These are phyloP conservation scores for Solanum clarkiae DNA, from an alignment of 257 asterid genomes.

Conservation along the genomic window DNA sequence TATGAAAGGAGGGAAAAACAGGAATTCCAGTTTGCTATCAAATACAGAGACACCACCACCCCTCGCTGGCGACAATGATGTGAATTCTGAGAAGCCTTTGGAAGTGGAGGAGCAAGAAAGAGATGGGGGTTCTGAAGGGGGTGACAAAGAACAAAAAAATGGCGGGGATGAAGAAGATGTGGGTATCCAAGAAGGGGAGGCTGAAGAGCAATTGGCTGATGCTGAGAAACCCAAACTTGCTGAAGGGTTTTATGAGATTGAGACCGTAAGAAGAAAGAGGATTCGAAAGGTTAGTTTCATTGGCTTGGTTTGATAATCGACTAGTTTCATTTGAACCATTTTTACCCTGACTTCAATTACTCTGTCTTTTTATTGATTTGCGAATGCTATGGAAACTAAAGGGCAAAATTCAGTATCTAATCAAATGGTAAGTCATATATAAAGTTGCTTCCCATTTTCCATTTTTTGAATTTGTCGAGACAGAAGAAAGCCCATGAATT, in stretches of 20 bases:
- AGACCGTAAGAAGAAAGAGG: conserved; percentile 12
- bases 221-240: conserved; percentile 7
- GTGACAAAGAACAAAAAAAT: not conserved
- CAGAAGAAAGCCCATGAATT: not conserved
- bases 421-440: conserved; percentile 16
- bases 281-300: conserved; percentile 8
- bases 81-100: not conserved
- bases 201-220: not conserved
- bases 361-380: conserved; percentile 6
- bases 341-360: conserved; percentile 2
- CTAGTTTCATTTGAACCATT: not conserved
- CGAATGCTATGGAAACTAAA: conserved; percentile 31
- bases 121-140: not conserved
- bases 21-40: not conserved
- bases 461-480: not conserved
- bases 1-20: conserved; percentile 11
- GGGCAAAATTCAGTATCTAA: conserved; percentile 66
- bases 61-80: not conserved
- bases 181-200: not conserved
- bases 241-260: conserved; percentile 23
- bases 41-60: not conserved
- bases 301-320: not conserved
- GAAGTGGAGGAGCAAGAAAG: not conserved
- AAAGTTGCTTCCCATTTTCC: not conserved
- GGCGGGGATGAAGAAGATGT: not conserved